Percentiles rank a stretch among this genome's conserved stretches.
These are phyloP conservation scores for Wallemia ichthyophaga DNA, from an alignment of 1,284 basidiomycete genomes.

Conservation along the genomic window DNA sequence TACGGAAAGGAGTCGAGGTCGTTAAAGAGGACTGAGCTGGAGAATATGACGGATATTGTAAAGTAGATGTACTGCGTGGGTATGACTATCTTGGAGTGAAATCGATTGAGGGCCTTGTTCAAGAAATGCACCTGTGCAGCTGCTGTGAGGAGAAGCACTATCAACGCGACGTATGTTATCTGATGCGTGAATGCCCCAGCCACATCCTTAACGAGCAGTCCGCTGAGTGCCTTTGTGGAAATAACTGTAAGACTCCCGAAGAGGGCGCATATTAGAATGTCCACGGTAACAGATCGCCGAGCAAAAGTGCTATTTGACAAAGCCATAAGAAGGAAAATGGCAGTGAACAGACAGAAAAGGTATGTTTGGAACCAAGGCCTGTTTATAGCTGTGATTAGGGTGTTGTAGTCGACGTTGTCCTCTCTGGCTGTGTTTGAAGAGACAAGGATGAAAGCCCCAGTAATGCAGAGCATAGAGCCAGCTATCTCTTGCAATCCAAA, in stretches of 20 bases:
- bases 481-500: conserved; percentile 10
- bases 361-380: not conserved
- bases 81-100: conserved; percentile 10
- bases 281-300: conserved; percentile 1
- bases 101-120: conserved; percentile 13
- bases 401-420: not conserved
- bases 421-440: not conserved
- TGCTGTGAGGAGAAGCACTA: conserved; percentile 12
- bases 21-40: conserved; percentile 12
- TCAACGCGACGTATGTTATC: conserved; percentile 11
- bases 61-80: conserved; percentile 15
- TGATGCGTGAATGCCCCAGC: conserved; percentile 7
- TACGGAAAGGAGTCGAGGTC: conserved; percentile 9
- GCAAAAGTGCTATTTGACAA: not conserved
- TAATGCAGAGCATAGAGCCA: conserved; percentile 6
- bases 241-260: not conserved
- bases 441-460: not conserved
- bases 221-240: not conserved
- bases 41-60: conserved; percentile 14
- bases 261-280: not conserved
- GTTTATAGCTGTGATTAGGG: not conserved
- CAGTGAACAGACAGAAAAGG: not conserved
- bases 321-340: not conserved
- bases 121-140: conserved; percentile 13
- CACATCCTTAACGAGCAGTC: not conserved